Percentiles rank a stretch among this genome's conserved stretches.
Conservation (phyloP, 768 basidiomycete species). For the Phlebiopsis flavidoalba region DNA sequence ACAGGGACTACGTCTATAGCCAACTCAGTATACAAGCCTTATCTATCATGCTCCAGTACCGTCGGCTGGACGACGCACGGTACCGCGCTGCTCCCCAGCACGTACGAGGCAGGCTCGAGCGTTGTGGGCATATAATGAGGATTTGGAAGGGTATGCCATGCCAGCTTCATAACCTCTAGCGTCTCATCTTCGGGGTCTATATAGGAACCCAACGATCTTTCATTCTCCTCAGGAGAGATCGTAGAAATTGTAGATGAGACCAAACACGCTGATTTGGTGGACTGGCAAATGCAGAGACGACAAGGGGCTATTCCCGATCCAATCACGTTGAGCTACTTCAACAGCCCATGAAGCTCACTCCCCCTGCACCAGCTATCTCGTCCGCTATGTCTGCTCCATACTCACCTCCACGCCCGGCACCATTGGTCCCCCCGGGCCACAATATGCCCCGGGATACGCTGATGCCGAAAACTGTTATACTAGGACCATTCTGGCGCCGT, state of each 20-base stretch:
- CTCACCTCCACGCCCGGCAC: constrained; percentile 12
- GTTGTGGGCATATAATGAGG: constrained; percentile 63
- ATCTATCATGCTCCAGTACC: constrained; percentile 11
- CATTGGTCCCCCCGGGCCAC: constrained; percentile 9
- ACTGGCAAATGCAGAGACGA: constrained; percentile 57
- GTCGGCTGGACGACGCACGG: constrained; percentile 14
- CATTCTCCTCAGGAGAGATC: constrained; percentile 69
- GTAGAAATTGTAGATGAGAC: constrained; percentile 77
- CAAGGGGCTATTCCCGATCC: constrained; percentile 75
- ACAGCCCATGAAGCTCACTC: constrained; percentile 16
- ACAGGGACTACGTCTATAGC: constrained; percentile 11
- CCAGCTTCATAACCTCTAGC: background rate
- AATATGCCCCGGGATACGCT: constrained; percentile 8
- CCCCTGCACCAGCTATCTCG: constrained; percentile 16
- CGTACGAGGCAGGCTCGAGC: constrained; percentile 41
- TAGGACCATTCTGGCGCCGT: constrained; percentile 35
- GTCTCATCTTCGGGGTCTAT: background rate
- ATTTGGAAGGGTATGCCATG: constrained; percentile 39
- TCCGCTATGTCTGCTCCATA: constrained; percentile 8
- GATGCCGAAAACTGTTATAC: constrained; percentile 27
- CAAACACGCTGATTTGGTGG: constrained; percentile 91
- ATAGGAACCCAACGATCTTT: constrained; percentile 76
- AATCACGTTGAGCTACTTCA: constrained; percentile 64
- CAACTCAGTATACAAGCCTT: constrained; percentile 15
- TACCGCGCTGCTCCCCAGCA: constrained; percentile 16